These are phyloP conservation scores for Termitomyces sp. DNA, from an alignment of 768 basidiomycete genomes.

Conservation along the genomic window DNA sequence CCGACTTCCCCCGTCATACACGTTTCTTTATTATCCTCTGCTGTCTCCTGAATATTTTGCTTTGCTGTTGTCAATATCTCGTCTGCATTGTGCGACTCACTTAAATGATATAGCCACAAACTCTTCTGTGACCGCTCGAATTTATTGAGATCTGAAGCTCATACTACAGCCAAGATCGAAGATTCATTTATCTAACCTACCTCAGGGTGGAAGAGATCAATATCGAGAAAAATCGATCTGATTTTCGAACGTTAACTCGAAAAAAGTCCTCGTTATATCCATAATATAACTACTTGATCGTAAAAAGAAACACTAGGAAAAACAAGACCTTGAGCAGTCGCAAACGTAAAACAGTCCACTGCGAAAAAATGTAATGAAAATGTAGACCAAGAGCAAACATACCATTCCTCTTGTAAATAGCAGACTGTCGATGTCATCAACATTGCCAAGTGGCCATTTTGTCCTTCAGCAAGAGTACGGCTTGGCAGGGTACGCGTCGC, in stretches of 20 bases:
- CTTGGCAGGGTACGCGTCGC: slow-evolving; percentile 1
- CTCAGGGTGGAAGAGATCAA: no score
- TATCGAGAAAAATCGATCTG: no score
- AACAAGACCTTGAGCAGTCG: background rate
- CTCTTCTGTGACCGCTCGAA: no score
- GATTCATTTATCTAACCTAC: no score
- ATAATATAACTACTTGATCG: background rate
- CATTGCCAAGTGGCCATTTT: background rate
- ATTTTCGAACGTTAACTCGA: background rate
- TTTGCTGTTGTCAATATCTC: no score
- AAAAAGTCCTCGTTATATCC: background rate
- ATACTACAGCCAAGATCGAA: no score
- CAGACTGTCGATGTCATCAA: background rate
- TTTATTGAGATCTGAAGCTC: no score
- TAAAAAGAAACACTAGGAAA: background rate
- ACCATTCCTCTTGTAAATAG: background rate
- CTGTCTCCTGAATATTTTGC: no score
- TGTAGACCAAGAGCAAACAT: background rate
- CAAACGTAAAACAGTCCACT: background rate
- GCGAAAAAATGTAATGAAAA: background rate
- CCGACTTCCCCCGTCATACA: no score
- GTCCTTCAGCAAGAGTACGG: slow-evolving; percentile 1
- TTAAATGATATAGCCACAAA: no score
- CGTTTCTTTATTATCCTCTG: no score
- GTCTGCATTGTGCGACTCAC: no score